phyloP scores from a whole-genome alignment of 73 alveolate species.

The Durusdinium trenchii region DNA sequence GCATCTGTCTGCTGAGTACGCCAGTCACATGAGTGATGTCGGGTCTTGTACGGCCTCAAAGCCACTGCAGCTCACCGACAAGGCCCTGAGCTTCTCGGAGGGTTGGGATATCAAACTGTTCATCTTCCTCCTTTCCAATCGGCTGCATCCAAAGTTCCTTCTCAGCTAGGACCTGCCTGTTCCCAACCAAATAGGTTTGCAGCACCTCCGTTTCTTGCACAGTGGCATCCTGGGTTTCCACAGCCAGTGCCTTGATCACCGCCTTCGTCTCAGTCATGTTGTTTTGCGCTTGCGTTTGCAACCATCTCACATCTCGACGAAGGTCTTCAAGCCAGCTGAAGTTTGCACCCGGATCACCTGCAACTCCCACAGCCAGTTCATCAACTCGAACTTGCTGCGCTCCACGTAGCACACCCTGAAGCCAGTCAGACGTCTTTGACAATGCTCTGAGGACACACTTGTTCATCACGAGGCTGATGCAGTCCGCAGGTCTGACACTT shows the following conservation, averaged over 20 bases:
- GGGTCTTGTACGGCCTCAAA: neutral
- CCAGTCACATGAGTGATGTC: neutral
- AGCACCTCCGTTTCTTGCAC: neutral
- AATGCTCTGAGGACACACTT: too few relatives aligned
- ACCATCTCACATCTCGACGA: neutral
- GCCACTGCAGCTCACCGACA: neutral
- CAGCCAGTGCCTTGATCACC: neutral
- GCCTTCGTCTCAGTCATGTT: neutral
- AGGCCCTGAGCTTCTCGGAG: neutral
- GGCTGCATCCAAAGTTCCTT: neutral
- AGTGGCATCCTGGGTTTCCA: neutral
- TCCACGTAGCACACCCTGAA: too few relatives aligned
- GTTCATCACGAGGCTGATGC: too few relatives aligned
- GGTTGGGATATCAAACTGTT: neutral
- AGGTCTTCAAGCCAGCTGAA: neutral
- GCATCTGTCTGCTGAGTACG: neutral
- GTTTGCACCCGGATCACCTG: neutral
- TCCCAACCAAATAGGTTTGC: neutral
- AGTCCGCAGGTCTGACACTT: too few relatives aligned
- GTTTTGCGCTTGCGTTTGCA: neutral
- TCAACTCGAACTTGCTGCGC: neutral
- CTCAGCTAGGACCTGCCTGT: neutral
- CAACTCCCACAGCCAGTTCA: neutral
- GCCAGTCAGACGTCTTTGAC: too few relatives aligned
- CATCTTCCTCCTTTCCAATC: neutral